These are phyloP conservation scores for Mycena galericulata DNA, from an alignment of 768 basidiomycete genomes.

Conservation along the genomic window DNA sequence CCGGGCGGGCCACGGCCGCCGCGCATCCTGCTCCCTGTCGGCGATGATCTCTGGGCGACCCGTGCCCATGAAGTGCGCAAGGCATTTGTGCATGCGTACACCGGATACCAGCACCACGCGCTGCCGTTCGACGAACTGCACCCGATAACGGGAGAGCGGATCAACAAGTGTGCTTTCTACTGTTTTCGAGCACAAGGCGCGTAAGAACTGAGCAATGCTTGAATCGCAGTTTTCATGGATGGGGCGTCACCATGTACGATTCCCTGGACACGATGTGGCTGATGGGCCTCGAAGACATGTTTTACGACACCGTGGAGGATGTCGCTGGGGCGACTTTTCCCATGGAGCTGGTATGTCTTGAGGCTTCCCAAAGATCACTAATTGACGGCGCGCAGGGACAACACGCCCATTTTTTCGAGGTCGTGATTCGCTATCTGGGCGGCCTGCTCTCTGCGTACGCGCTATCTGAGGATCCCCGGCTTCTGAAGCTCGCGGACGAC, in stretches of 20 bases:
- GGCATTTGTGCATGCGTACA: slow-evolving; percentile 73
- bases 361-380: background rate
- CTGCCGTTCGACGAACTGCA: slow-evolving; percentile 68
- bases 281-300: slow-evolving; percentile 79
- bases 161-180: slow-evolving; percentile 64
- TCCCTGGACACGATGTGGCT: slow-evolving; percentile 87
- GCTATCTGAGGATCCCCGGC: slow-evolving; percentile 36
- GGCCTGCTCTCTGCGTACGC: slow-evolving; percentile 37
- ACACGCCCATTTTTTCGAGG: slow-evolving; percentile 32
- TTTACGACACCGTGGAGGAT: slow-evolving; percentile 66
- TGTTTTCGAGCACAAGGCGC: background rate
- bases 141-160: slow-evolving; percentile 60
- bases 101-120: slow-evolving; percentile 64
- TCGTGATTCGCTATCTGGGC: slow-evolving; percentile 39
- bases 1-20: slow-evolving; percentile 24
- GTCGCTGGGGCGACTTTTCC: slow-evolving; percentile 44
- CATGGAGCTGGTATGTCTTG: slow-evolving; percentile 6
- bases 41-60: slow-evolving; percentile 53
- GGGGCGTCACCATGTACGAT: slow-evolving; percentile 82
- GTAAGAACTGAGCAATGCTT: slow-evolving; percentile 5
- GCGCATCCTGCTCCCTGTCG: background rate
- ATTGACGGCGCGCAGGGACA: slow-evolving; percentile 5
- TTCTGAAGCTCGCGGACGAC: slow-evolving; percentile 67
- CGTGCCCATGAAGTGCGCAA: slow-evolving; percentile 66
- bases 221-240: slow-evolving; percentile 72